Base-by-base conservation (phyloP, 192 early-diverging fungal species). In the Fimicolochytrium jonesii region DNA sequence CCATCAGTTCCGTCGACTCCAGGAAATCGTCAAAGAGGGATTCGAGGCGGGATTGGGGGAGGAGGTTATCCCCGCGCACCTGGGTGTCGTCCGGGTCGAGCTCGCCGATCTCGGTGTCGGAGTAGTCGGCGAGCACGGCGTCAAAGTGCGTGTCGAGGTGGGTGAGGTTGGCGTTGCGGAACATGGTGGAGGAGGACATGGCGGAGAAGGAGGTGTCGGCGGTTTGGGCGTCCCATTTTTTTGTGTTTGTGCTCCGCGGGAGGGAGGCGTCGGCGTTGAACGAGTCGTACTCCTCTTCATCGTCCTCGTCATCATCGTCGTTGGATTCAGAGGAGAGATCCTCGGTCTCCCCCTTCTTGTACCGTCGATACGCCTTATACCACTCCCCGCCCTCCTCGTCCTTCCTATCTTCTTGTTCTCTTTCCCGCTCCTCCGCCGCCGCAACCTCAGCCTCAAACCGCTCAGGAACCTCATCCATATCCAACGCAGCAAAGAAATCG, bases 141-240 rank as follows among this genome's bases (percentile, higher is more conserved):
- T 98, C 96, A 75, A 95, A 98, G 61, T 87, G 88, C 60, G 95
- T 92, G 80, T 98, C 96, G 44, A 98, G 72, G 18, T 92, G 77
- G 6, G 88, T 89, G 22, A 99, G 76, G 59, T 93, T 86, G 39
- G 87, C 86, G 68, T 94, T 97, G 70, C 96, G 87, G 75, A 86
- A 90, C 91, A 97, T 90, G 39, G 88, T 86, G 5, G 92, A 92
- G 17, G 93, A 93, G 0, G 92, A 87, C 90, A 97, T 92, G 20
- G 44, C 61, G 9, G 94, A 95, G 29, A 90, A 86, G 18, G 77
- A 76, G 1, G 80, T 75, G 20, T 66, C 45, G 5, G 69, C 72
- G 11, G 71, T 74, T 9, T 56, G 56, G 6, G 53, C 53, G 36
- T 64, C 71, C 13, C 56, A 30, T n/a, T n/a, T n/a, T n/a, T n/a